phyloP scores from a whole-genome alignment of 306 rosid species.

The Pueraria montana region DNA sequence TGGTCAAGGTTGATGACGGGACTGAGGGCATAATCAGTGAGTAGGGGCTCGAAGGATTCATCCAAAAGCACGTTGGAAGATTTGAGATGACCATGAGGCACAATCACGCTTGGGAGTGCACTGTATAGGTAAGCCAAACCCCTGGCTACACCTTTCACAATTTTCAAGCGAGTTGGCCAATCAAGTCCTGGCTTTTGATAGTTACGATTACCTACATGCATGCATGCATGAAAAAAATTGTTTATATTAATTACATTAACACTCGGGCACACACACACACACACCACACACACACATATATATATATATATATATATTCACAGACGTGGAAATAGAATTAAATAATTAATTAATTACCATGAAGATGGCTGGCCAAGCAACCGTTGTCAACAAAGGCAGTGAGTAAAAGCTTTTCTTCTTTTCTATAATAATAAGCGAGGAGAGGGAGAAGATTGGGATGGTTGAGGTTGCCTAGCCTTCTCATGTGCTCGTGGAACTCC shows the following conservation, averaged over 20 bases:
- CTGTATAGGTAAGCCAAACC: constrained; percentile 76
- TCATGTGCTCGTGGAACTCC: constrained; percentile 89
- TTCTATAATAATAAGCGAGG: constrained; percentile 78
- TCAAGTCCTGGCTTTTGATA: constrained; percentile 63
- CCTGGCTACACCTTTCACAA: constrained; percentile 77
- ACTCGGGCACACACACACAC: too few relatives aligned
- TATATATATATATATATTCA: too few relatives aligned
- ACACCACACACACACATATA: too few relatives aligned
- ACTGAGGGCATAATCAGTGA: constrained; percentile 77
- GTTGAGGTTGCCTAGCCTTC: constrained; percentile 71
- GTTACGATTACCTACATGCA: constrained; percentile 66
- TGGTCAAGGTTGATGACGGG: constrained; percentile 77
- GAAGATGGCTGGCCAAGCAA: constrained; percentile 88
- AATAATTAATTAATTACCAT: constrained; percentile 56
- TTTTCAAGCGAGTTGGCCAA: constrained; percentile 87
- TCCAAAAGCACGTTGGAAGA: constrained; percentile 88
- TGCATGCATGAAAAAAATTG: neutral
- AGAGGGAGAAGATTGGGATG: constrained; percentile 84
- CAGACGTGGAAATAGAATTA: neutral
- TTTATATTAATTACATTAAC: too few relatives aligned
- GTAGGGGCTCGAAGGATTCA: constrained; percentile 67
- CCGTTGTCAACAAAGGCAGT: constrained; percentile 69
- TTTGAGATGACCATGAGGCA: constrained; percentile 92
- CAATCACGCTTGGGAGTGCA: constrained; percentile 69
- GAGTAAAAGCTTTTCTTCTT: constrained; percentile 89